Evolutionary conservation across 108 stramenopile genomes (phyloP).

Genomic region (Ochromonas danica): DNA sequence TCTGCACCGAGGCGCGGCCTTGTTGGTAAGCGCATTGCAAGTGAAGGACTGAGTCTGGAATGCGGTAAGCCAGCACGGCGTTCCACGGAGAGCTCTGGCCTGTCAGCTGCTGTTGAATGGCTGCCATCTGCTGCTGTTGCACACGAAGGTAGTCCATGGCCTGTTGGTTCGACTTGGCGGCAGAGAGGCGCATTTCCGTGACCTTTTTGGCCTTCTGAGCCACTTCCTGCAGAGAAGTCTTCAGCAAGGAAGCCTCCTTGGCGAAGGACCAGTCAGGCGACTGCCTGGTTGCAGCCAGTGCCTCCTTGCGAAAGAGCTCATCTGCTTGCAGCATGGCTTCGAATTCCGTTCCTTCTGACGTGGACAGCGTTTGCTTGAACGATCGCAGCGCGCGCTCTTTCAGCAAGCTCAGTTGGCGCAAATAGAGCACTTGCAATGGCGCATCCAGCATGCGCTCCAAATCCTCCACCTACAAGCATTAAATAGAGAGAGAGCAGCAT

Average conservation of each 20-base stretch:
- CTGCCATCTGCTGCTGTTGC: constrained; percentile 88
- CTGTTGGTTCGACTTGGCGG: constrained; percentile 77
- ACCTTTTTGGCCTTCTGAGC: constrained; percentile 74
- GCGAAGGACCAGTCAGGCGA: constrained; percentile 79
- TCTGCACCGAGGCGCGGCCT: constrained; percentile 82
- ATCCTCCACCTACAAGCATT: constrained; percentile 59
- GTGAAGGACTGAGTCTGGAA: constrained; percentile 94
- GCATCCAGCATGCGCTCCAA: constrained; percentile 80
- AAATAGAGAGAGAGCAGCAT: background rate
- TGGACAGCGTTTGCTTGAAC: constrained; percentile 71
- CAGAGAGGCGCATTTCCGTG: constrained; percentile 68
- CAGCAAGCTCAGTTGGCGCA: constrained; percentile 74
- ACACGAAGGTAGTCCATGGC: constrained; percentile 76
- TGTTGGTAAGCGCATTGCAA: constrained; percentile 87
- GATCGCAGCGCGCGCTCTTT: constrained; percentile 77
- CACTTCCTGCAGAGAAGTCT: constrained; percentile 77
- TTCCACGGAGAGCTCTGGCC: constrained; percentile 72
- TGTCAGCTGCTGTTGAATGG: constrained; percentile 36
- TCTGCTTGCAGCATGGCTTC: constrained; percentile 92
- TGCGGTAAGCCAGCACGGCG: constrained; percentile 87
- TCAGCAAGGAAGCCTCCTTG: constrained; percentile 66
- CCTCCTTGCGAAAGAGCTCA: constrained; percentile 70
- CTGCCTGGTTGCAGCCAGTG: constrained; percentile 76
- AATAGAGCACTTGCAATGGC: constrained; percentile 82
- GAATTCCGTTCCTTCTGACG: constrained; percentile 78